Evolutionary conservation across 2,329 filamentous ascomycete species (phyloP), one percentile per base, ranked within the genome.

Genomic region (Dactylonectria macrodidyma): DNA sequence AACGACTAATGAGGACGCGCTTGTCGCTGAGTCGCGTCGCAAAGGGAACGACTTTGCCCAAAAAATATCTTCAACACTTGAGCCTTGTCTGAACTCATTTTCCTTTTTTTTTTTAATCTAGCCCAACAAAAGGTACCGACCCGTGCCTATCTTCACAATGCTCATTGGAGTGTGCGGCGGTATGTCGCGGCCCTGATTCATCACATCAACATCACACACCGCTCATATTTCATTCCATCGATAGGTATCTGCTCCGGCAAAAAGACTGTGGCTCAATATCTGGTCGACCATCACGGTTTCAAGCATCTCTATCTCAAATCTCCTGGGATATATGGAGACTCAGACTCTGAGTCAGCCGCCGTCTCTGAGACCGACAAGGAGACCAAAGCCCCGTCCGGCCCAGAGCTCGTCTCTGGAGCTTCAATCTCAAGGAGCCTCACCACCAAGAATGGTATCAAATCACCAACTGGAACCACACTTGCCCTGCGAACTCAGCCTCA

Each of bases 191-290:
- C 67, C 64, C 55, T 61, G 52, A 55, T 54, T 12, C 5, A 34
- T 54, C n/a, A 46, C 19, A 12, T 50, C 48, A 54, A 41, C 51
- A 44, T 14, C 26, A 60, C 61, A 52, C 16, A 26, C 63, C 11
- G 16, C 41, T 56, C 30, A 60, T 55, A 5, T 57, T 71, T 73
- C 62, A 71, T 64, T 59, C 24, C 55, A 48, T 24, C 19, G 22
- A 26, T 77, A 96, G 95, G 93, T 77, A 95, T 98, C 76, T 98
- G 95, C 84, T 91, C 95, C 56, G 96, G 96, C 77, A 98, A 98
- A 84, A 91, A 91, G 78, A 94, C 94, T 10, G 93, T 98, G 71
- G 95, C 95, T 65, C 89, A 93, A 62, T 98, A 97, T 79, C 89
- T 99, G 9, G 89, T 95, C 71, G 89, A 95, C 71, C 89, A 95